Base-by-base conservation (phyloP, 805 yeast species). In the Wickerhamiella australiensis region DNA sequence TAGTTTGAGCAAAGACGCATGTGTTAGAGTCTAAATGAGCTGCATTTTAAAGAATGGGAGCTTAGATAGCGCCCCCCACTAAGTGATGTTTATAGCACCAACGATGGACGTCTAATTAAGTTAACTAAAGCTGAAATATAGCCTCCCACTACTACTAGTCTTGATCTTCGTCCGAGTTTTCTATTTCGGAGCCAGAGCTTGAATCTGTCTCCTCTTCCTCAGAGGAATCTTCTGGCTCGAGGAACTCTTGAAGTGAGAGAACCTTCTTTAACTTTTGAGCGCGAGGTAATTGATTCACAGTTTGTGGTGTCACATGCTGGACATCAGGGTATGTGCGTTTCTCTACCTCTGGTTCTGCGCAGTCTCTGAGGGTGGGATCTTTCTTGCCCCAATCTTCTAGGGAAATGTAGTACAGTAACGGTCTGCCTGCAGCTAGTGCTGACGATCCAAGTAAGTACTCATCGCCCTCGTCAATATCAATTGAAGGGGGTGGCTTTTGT, bases 401-500 rank as follows among this genome's bases (percentile, higher is more conserved):
- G 4, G 52, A 48, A 42, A 59, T 56, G 49, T 65, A 59, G 11
- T 65, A 65, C 42, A 57, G 61, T 11, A 68, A 50, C 4, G 61
- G 57, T 23, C 56, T 57, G 1, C 66, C 68, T 13, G 65, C 46
- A 3, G 54, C 56, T 9, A 58, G 54, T 31, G 65, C 59, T 5
- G 65, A 40, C 2, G 66, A 53, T 17, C 68, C 68, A 4, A 69
- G 46, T n/a, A 53, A 33, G 38, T 58, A 56, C n/a, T 54, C 54
- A 7, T 21, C 12, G 51, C 47, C 22, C 9, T 22, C 33, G 29
- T 46, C 21, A 52, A 55, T 3, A 37, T 47, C 21, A 53, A 59
- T 54, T 12, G 55, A 52, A 2, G 90, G 85, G 0, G 72, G 69
- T 1, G 83, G 83, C 57, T 84, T 85, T 3, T 88, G 85, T 3